Base-by-base conservation (phyloP, 1,284 basidiomycete genomes). In the Cutaneotrichosporon sp. region DNA sequence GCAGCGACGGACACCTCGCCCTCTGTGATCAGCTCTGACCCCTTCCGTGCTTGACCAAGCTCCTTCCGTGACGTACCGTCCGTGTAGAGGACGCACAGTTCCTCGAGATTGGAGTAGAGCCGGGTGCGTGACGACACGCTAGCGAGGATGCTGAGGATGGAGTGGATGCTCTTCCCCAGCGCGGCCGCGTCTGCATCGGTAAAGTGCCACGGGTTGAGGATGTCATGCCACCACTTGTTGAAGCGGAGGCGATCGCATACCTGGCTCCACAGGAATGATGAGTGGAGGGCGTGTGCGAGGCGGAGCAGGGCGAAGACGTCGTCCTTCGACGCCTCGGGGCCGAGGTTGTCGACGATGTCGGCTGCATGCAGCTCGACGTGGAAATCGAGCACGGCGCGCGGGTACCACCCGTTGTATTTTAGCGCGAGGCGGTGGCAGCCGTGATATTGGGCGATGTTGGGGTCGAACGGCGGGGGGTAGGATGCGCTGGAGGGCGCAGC, bases 341-440 rank as follows among this genome's bases (percentile, higher is more conserved):
- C 57, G 7, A 55, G 48, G 3, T 33, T 19, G 19, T 50, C 45
- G 20, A 54, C 53, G 24, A 59, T 48, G n/a, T 24, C 39, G 3
- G 37, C 14, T 10, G 53, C 51, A 19, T 50, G 48, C 29, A 59
- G 57, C 51, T 59, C 57, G 44, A 55, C 48, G 53, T 59, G 53
- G 48, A 59, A 59, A 35, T 59, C 57, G 34, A 59, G 53, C 24
- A 55, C 51, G 5, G 57, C 57, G 20, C 49, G 53, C 14, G 53
- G 27, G 25, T 59, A 59, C 51, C 54, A 59, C 25, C 57, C 57
- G 26, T 50, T 47, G 45, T 59, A 59, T 45, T 55, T 59, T 14
- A 24, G 38, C 25, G 47, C 33, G 14, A 59, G 48, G 42, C 46
- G 49, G 47, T 59, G 53, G 50, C 52, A 53, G 45, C 49, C 53